Conservation (phyloP, 306 rosid genomes). For the Prunus campanulata region DNA sequence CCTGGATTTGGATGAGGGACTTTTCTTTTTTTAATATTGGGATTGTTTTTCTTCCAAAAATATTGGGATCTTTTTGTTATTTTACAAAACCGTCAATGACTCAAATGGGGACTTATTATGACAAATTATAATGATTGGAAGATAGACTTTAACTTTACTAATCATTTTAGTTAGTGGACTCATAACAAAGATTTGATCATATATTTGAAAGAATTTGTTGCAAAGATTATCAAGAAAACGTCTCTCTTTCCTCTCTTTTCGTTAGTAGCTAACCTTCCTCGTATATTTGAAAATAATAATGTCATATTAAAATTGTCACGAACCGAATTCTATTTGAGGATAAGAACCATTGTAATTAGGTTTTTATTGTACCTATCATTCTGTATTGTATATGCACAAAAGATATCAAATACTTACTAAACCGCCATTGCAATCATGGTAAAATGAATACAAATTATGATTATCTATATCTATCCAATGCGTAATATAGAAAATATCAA, state of each 20-base stretch:
- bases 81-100: neutral
- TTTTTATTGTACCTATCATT: neutral
- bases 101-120: neutral
- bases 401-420: neutral
- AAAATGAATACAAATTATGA: neutral
- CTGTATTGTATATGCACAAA: neutral
- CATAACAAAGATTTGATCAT: too few relatives aligned
- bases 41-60: neutral
- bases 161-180: neutral
- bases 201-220: too few relatives aligned
- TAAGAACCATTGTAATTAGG: neutral
- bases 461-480: too few relatives aligned
- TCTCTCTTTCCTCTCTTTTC: neutral
- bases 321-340: neutral
- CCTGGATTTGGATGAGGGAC: neutral
- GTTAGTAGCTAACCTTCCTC: neutral
- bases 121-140: neutral
- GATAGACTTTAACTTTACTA: neutral
- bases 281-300: too few relatives aligned
- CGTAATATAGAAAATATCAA: neutral
- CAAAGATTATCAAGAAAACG: too few relatives aligned
- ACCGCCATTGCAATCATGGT: neutral
- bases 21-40: neutral
- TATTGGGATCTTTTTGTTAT: neutral
- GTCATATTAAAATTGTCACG: too few relatives aligned